Evolutionary conservation across 306 rosid species (phyloP), one percentile per base, ranked within the genome.

Genomic region (Herpetospermum pedunculosum): DNA sequence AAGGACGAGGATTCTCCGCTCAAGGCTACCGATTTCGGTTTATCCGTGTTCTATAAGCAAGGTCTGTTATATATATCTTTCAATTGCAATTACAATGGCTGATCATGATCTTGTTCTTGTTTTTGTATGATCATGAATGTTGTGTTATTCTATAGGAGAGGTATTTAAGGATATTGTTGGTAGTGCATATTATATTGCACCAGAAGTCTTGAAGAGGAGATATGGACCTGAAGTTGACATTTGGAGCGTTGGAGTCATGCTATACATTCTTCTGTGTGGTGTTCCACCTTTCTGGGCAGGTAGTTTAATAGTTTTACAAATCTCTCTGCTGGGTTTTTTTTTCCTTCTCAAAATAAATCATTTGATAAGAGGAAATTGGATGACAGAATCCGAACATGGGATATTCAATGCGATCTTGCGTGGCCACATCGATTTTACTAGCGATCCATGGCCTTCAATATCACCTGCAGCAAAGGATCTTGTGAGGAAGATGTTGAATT

Each of bases 221-320:
- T 94, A 94, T 57, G 97, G 99, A 1, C 97, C 97, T 34, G 99
- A 94, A 89, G 95, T 86, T 34, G 99, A 94, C 35, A 94, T 94
- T 21, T 94, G 99, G 99, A 94, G 99, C 70, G 85, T 94, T 78
- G 99, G 99, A 3, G 99, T 91, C 63, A 94, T 94, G 96, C 60
- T 94, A 5, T 94, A 89, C 68, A 94, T 94, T 83, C 96, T 94
- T 80, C 86, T 94, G 1, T 79, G 85, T 40, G 99, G 99, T 63
- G 95, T 86, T 73, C 97, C 99, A 74, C 99, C 99, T 68, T 94
- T 94, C 78, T 91, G 96, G 99, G 96, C 97, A 77, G 98, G 98
- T 88, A 65, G 25, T 69, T 26, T 34, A 4, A 12, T 21, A 12
- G 52, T 71, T n/a, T 29, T 41, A 19, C 26, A 12, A 23, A 28